Conservation (phyloP, 345 rosid species). For the Salix udensis region DNA sequence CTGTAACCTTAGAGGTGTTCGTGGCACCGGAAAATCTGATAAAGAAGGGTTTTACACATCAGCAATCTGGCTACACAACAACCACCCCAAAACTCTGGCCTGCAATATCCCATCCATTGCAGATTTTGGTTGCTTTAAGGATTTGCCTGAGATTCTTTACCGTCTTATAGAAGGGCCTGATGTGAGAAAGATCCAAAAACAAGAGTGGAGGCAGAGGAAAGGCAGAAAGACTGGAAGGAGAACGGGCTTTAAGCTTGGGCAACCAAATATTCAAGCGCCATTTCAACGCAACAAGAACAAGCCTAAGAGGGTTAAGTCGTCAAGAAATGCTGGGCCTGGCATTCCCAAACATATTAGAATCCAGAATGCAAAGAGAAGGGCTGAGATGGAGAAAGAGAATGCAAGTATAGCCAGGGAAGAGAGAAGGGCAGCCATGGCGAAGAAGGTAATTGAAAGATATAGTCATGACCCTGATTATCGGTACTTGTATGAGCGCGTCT, state of each 20-base stretch:
- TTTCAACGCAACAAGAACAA: slow-evolving; percentile 3
- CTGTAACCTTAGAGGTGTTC: slow-evolving; percentile 65
- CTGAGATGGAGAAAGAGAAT: slow-evolving; percentile 29
- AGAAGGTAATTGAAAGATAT: slow-evolving; percentile 34
- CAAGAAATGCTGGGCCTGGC: neutral
- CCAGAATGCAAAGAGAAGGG: slow-evolving; percentile 16
- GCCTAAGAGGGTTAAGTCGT: neutral
- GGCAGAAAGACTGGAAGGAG: too few species aligned
- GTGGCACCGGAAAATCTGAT: slow-evolving; percentile 60
- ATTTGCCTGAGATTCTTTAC: slow-evolving; percentile 62
- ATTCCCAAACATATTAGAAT: slow-evolving; percentile 13
- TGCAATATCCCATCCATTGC: slow-evolving; percentile 39
- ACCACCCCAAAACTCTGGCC: slow-evolving; percentile 62
- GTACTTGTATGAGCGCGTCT: slow-evolving; percentile 47
- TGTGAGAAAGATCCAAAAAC: slow-evolving; percentile 38
- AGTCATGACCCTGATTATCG: slow-evolving; percentile 43
- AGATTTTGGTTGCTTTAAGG: slow-evolving; percentile 55
- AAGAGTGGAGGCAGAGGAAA: slow-evolving; percentile 37
- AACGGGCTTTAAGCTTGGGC: neutral
- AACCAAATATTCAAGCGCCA: neutral
- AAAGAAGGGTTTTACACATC: slow-evolving; percentile 61
- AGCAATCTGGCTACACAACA: slow-evolving; percentile 52
- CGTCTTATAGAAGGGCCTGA: slow-evolving; percentile 46
- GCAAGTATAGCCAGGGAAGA: slow-evolving; percentile 40
- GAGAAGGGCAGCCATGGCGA: slow-evolving; percentile 39